Evolutionary conservation across 2,329 filamentous ascomycete species (phyloP).

Genomic region (Zymoseptoria pseudotritici): DNA sequence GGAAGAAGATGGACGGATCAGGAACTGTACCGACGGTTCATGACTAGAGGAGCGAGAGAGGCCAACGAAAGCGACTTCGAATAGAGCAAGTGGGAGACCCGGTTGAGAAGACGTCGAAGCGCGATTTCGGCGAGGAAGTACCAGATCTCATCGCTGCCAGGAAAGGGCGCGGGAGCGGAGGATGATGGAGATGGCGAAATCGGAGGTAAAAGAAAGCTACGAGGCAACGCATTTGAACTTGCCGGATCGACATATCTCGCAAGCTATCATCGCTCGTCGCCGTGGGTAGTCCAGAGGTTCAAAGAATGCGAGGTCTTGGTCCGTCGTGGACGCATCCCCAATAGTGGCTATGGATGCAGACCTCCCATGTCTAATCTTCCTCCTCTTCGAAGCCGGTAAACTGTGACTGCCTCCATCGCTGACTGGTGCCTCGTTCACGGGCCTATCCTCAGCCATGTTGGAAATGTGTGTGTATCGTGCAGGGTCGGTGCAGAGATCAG

Average conservation of each 20-base stretch:
- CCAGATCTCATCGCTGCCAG: constrained; percentile 70
- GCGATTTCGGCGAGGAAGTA: constrained; percentile 82
- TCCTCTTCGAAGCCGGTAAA: background rate
- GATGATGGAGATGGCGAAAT: constrained; percentile 30
- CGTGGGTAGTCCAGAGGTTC: constrained; percentile 29
- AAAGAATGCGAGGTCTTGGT: background rate
- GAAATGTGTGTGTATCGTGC: background rate
- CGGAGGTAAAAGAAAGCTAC: constrained; percentile 64
- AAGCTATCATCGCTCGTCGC: constrained; percentile 28
- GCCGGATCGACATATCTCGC: constrained; percentile 27
- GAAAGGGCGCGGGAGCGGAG: constrained; percentile 42
- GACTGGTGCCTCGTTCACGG: background rate
- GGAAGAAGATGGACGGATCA: constrained; percentile 41
- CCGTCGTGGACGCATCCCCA: background rate
- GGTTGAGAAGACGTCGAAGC: constrained; percentile 58
- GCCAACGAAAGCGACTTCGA: constrained; percentile 57
- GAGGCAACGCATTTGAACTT: constrained; percentile 49
- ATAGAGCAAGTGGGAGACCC: constrained; percentile 27
- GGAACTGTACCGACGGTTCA: constrained; percentile 66
- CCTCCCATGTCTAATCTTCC: background rate
- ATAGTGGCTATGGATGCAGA: background rate
- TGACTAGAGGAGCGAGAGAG: constrained; percentile 68
- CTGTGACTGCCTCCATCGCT: background rate
- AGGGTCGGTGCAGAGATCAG: background rate
- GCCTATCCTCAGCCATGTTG: background rate